Evolutionary conservation across 108 stramenopile genomes (phyloP).

Genomic region (Seminavis robusta): DNA sequence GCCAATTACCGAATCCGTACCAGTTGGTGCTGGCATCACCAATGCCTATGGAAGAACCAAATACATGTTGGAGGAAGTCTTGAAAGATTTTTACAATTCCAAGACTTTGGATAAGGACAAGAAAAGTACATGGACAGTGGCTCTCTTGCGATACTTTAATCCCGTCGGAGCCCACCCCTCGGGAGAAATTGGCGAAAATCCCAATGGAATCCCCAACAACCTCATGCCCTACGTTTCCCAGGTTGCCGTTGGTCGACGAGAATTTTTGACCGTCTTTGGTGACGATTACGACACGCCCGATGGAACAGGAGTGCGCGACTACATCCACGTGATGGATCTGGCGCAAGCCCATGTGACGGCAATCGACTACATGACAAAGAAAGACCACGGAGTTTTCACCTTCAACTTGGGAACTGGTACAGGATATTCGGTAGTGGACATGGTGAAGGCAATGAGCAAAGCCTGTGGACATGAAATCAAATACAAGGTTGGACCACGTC

Average conservation of each 20-base stretch:
- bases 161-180: constrained; percentile 97
- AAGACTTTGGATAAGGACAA: constrained; percentile 22
- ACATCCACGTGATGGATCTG: constrained; percentile 98
- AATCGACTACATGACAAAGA: constrained; percentile 64
- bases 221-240: constrained; percentile 98
- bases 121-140: constrained; percentile 67
- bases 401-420: constrained; percentile 98
- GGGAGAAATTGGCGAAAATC: constrained; percentile 98
- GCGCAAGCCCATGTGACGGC: constrained; percentile 95
- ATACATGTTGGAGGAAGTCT: constrained; percentile 98
- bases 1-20: constrained; percentile 88
- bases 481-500: constrained; percentile 84
- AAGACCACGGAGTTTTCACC: constrained; percentile 41
- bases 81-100: constrained; percentile 86
- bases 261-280: constrained; percentile 95
- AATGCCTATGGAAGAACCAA: constrained; percentile 99
- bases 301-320: constrained; percentile 98
- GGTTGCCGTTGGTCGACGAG: constrained; percentile 94
- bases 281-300: constrained; percentile 94
- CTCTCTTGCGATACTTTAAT: constrained; percentile 97
- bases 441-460: constrained; percentile 93
- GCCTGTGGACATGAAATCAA: constrained; percentile 88
- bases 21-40: constrained; percentile 89
- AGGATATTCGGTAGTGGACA: constrained; percentile 91
- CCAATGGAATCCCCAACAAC: constrained; percentile 96